A percentile compares a stretch with the other conserved stretches of the same genome.
Conservation (phyloP, 108 stramenopile genomes). For the Stephanodiscus triporus region DNA sequence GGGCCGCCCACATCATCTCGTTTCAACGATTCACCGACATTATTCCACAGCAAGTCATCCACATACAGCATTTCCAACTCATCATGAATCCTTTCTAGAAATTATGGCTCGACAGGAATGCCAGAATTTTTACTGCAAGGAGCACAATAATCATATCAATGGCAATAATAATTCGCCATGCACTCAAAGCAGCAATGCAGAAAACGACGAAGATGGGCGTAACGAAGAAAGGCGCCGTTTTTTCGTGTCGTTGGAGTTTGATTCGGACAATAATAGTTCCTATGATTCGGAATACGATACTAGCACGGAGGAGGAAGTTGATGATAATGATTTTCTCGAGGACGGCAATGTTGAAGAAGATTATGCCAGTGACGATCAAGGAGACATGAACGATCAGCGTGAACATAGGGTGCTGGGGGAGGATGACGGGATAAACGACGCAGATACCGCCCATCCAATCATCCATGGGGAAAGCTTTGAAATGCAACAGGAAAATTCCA, state of each 20-base stretch:
- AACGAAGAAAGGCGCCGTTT: constrained; percentile 50
- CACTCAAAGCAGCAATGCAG: constrained; percentile 58
- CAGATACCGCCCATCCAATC: background rate
- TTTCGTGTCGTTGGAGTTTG: constrained; percentile 31
- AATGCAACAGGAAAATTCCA: background rate
- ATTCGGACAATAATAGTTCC: constrained; percentile 15
- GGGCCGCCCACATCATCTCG: background rate
- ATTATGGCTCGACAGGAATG: constrained; percentile 5
- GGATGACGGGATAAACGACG: background rate
- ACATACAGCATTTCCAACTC: background rate
- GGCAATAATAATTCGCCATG: background rate
- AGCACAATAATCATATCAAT: background rate
- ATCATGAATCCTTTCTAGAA: constrained; percentile 10
- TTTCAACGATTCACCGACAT: background rate
- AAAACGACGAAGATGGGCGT: constrained; percentile 59
- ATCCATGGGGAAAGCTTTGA: background rate
- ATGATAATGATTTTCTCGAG: constrained; percentile 6
- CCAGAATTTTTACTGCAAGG: background rate
- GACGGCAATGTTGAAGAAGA: constrained; percentile 20
- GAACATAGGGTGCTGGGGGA: background rate
- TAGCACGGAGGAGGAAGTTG: constrained; percentile 14
- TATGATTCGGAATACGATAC: constrained; percentile 13
- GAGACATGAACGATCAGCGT: constrained; percentile 1
- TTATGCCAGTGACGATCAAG: constrained; percentile 1
- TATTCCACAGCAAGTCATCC: background rate